phyloP scores from a whole-genome alignment of 1,284 basidiomycete genomes.

The Apiotrichum domesticum region DNA sequence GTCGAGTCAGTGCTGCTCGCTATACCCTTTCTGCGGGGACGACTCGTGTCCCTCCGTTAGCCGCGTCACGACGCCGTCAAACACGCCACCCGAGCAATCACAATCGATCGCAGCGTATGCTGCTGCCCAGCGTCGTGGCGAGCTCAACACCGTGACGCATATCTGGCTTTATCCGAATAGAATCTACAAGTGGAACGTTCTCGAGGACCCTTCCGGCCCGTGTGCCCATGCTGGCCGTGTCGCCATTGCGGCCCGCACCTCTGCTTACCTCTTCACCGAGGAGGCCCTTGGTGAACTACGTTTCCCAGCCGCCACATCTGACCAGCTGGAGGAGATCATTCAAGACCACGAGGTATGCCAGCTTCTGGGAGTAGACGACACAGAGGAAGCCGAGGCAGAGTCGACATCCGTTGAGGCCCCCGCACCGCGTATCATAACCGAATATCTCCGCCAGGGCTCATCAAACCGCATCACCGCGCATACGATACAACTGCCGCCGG shows the following conservation, averaged over 20 bases:
- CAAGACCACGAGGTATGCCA: slow-evolving; percentile 16
- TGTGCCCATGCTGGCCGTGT: slow-evolving; percentile 17
- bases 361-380: slow-evolving; percentile 18
- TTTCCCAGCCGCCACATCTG: slow-evolving; percentile 31
- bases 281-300: slow-evolving; percentile 30
- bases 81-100: slow-evolving; percentile 3
- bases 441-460: slow-evolving; percentile 67
- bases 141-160: slow-evolving; percentile 24
- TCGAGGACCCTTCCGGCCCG: slow-evolving; percentile 33
- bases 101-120: slow-evolving; percentile 23
- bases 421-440: slow-evolving; percentile 52
- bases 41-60: slow-evolving; percentile 13
- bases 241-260: slow-evolving; percentile 22
- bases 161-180: slow-evolving; percentile 36
- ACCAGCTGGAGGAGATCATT: slow-evolving; percentile 26
- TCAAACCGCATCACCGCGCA: slow-evolving; percentile 57
- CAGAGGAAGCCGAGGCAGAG: slow-evolving; percentile 5
- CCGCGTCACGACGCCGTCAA: slow-evolving; percentile 2
- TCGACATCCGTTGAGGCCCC: neutral
- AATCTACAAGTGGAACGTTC: slow-evolving; percentile 27
- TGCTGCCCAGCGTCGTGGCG: slow-evolving; percentile 23
- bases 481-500: slow-evolving; percentile 29
- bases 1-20: slow-evolving; percentile 25
- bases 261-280: slow-evolving; percentile 43
- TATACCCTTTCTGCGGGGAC: slow-evolving; percentile 47